Percentiles rank a stretch among this genome's conserved stretches.
These are phyloP conservation scores for Phytophthora hybrid DNA, from an alignment of 352 stramenopile species.

Conservation along the genomic window DNA sequence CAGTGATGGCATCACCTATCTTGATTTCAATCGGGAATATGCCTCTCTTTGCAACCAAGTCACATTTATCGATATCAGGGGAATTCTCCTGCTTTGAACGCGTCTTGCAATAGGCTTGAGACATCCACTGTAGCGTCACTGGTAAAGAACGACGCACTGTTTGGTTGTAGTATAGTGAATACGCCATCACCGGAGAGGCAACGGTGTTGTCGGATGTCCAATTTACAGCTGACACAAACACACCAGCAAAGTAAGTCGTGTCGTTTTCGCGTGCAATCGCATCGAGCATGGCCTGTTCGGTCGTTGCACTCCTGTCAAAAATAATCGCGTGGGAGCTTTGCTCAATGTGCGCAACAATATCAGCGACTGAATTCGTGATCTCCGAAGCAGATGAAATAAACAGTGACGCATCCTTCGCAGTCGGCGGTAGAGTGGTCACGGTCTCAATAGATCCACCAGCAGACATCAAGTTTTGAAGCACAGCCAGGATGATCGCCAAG, in stretches of 20 bases:
- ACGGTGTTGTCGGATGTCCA: constrained; percentile 26
- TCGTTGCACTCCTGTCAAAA: constrained; percentile 39
- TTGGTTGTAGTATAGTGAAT: constrained; percentile 76
- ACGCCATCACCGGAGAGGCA: constrained; percentile 35
- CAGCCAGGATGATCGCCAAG: constrained; percentile 63
- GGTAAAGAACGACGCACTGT: constrained; percentile 68
- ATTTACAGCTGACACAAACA: constrained; percentile 60
- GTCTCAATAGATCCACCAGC: constrained; percentile 50
- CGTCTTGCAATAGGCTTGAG: constrained; percentile 64
- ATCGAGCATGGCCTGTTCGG: constrained; percentile 52
- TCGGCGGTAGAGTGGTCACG: constrained; percentile 54
- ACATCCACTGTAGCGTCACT: constrained; percentile 66
- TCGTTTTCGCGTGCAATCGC: constrained; percentile 46
- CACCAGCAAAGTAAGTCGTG: constrained; percentile 65
- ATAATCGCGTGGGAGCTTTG: constrained; percentile 33
- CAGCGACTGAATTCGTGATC: constrained; percentile 32
- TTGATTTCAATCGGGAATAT: constrained; percentile 49
- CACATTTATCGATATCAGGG: constrained; percentile 40
- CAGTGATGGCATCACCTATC: constrained; percentile 28
- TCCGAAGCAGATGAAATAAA: constrained; percentile 50
- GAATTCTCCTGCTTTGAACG: constrained; percentile 30
- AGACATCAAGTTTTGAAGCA: constrained; percentile 49
- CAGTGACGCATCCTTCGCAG: constrained; percentile 49
- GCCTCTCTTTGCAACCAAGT: constrained; percentile 60
- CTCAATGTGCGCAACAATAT: constrained; percentile 46